Evolutionary conservation across 805 yeast genomes (phyloP).

Genomic region (Hagleromyces aurorensis): DNA sequence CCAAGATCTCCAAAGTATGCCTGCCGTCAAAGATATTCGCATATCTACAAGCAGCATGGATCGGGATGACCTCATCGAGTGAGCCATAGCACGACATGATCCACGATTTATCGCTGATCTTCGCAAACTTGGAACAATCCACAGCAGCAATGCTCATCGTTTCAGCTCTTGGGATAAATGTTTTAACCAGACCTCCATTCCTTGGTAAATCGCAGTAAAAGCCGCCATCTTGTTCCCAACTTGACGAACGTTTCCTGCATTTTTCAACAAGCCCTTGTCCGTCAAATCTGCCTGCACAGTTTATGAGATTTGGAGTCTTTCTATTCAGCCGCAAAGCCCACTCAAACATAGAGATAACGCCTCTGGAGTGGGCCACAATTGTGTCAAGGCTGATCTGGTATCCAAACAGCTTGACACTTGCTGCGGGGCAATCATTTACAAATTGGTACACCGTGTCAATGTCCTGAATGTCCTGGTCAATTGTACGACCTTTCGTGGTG

Average conservation of each 20-base stretch:
- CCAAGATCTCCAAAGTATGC: conserved; percentile 49
- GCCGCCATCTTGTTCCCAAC: conserved; percentile 38
- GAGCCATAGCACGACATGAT: conserved; percentile 68
- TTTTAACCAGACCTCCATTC: conserved; percentile 39
- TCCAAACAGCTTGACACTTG: conserved; percentile 30
- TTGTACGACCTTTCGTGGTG: conserved; percentile 41
- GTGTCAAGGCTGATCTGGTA: conserved; percentile 42
- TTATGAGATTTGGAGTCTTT: conserved; percentile 58
- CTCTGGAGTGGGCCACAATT: conserved; percentile 75
- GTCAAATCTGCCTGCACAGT: conserved; percentile 64
- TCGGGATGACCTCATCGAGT: conserved; percentile 57
- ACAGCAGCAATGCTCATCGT: conserved; percentile 41
- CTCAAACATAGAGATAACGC: conserved; percentile 62
- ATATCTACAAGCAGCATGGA: conserved; percentile 50
- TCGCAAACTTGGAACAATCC: conserved; percentile 36
- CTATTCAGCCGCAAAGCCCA: conserved; percentile 43
- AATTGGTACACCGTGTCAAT: conserved; percentile 40
- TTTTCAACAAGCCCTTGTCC: conserved; percentile 40
- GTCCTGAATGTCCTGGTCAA: conserved; percentile 64
- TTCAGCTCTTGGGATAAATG: conserved; percentile 44
- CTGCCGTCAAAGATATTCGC: conserved; percentile 50
- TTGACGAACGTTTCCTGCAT: conserved; percentile 28
- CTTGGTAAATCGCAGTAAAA: conserved; percentile 38
- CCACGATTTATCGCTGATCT: conserved; percentile 39
- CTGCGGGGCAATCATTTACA: conserved; percentile 21